A percentile compares a stretch with the other conserved stretches of the same genome.
Conservation (phyloP, 257 asterid genomes). For the Nicotiana undulata region DNA sequence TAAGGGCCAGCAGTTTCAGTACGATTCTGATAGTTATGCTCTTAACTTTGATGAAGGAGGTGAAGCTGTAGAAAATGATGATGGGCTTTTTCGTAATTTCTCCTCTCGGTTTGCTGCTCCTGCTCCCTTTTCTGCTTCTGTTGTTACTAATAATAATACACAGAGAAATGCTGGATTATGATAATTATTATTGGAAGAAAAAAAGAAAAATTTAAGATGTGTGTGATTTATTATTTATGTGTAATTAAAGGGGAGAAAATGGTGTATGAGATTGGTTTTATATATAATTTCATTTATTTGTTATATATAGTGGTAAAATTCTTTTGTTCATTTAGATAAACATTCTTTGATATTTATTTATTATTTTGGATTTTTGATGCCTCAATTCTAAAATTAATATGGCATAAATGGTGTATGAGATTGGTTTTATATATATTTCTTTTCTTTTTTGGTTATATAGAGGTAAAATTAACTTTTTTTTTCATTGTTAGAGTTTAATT, state of each 20-base stretch:
- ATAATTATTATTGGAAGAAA: neutral
- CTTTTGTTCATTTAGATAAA: neutral
- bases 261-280: neutral
- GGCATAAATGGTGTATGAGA: neutral
- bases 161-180: constrained; percentile 21
- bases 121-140: constrained; percentile 2
- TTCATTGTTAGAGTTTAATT: neutral
- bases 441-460: neutral
- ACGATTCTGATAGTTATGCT: constrained; percentile 50
- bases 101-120: constrained; percentile 39
- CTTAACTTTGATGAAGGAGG: constrained; percentile 39
- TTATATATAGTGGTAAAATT: neutral
- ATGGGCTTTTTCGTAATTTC: constrained; percentile 30
- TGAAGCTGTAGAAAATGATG: constrained; percentile 21
- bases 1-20: constrained; percentile 29
- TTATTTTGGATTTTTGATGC: neutral
- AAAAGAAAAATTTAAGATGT: neutral
- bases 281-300: neutral
- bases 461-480: neutral
- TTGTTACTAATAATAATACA: constrained; percentile 7
- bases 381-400: neutral
- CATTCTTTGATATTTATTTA: neutral
- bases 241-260: neutral
- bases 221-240: neutral
- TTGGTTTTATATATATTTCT: neutral